These are phyloP conservation scores for Erodium texanum DNA, from an alignment of 441 rosid species.

Conservation along the genomic window DNA sequence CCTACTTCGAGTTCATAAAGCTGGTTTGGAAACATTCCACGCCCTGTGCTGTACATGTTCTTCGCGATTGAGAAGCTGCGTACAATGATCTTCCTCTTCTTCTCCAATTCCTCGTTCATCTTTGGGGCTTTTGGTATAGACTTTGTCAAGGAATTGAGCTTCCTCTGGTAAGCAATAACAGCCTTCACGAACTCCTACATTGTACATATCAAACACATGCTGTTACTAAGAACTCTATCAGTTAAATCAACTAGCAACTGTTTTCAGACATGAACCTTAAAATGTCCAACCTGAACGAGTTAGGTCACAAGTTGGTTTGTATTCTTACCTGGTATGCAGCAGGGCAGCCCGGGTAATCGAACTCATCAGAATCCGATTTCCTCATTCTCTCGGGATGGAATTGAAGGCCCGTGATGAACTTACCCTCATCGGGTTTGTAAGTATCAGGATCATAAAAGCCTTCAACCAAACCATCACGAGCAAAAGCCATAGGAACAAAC, in stretches of 20 bases:
- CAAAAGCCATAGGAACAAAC: conserved; percentile 68
- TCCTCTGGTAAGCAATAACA: conserved; percentile 35
- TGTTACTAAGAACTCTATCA: too few species aligned
- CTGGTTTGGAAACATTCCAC: conserved; percentile 24
- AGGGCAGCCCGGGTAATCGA: conserved; percentile 75
- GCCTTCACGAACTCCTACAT: conserved; percentile 47
- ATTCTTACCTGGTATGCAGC: conserved; percentile 53
- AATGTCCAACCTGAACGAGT: neutral
- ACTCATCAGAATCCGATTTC: conserved; percentile 35
- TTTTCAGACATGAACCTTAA: too few species aligned
- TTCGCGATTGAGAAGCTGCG: conserved; percentile 45
- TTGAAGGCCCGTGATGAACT: conserved; percentile 73
- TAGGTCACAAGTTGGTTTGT: neutral
- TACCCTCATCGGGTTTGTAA: conserved; percentile 53
- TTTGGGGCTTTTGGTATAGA: conserved; percentile 18
- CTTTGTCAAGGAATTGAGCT: conserved; percentile 18
- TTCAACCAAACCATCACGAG: conserved; percentile 68
- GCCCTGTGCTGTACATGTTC: conserved; percentile 28
- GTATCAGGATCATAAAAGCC: conserved; percentile 62
- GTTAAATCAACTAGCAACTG: too few species aligned
- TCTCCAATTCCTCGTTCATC: conserved; percentile 28
- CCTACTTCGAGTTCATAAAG: conserved; percentile 42
- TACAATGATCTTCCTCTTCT: conserved; percentile 29
- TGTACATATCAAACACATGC: too few species aligned
- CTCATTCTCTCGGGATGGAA: conserved; percentile 87